A percentile compares a stretch with the other conserved stretches of the same genome.
Conservation (phyloP, 257 asterid genomes). For the Catharanthus roseus region DNA sequence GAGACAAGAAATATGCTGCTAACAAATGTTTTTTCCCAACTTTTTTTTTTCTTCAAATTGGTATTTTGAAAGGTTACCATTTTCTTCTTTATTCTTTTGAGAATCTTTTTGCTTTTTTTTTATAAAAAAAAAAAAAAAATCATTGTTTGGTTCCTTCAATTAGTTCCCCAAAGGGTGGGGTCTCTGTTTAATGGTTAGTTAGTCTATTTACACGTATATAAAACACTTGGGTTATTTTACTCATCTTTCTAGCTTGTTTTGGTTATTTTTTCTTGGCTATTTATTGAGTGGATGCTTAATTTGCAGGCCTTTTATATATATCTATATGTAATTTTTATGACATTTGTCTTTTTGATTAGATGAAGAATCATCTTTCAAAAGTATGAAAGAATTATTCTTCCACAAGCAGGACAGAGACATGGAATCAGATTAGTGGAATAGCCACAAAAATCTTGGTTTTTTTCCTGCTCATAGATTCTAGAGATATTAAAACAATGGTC, state of each 20-base stretch:
- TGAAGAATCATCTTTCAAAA: neutral
- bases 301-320: too few relatives aligned
- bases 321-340: neutral
- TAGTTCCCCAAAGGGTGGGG: constrained; percentile 16
- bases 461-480: constrained; percentile 1
- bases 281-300: constrained; percentile 19
- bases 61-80: constrained; percentile 11
- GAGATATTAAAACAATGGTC: neutral
- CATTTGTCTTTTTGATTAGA: neutral
- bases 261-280: neutral
- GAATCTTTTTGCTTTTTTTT: constrained; percentile 3
- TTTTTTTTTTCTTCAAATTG: constrained; percentile 1
- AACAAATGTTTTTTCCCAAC: neutral
- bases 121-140: too few relatives aligned
- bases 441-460: neutral
- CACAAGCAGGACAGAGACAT: neutral
- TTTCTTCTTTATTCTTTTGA: constrained; percentile 5
- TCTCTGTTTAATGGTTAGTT: constrained; percentile 6
- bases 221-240: neutral
- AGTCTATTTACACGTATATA: constrained; percentile 21
- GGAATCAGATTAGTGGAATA: constrained; percentile 11
- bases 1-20: constrained; percentile 1
- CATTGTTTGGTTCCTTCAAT: neutral
- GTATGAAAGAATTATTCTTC: constrained; percentile 5
- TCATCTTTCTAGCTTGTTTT: neutral